Evolutionary conservation across 805 yeast species (phyloP), one percentile per base, ranked within the genome.

Genomic region (Yarrowia sp.): DNA sequence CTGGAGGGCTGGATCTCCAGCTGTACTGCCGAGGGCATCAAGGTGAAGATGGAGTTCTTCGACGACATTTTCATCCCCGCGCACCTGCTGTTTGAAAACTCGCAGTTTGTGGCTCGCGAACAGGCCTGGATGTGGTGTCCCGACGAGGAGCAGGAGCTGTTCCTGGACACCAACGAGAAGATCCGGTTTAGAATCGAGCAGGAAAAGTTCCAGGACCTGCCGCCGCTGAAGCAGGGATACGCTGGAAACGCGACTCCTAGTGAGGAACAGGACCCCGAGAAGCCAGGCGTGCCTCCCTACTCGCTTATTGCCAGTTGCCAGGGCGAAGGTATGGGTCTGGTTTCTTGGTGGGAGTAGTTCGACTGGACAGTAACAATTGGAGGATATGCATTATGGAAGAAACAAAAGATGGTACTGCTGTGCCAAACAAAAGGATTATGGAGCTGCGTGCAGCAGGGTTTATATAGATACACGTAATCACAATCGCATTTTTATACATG

Each of bases 261-360:
- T 66, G 31, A 70, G 27, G 70, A 66, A 55, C 21, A 61, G 58
- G 29, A 62, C 51, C 21, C 55, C 31, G 24, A 62, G 59, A 9
- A 68, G 67, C 18, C 72, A 2, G 47, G 69, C 7, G 64, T 81
- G 12, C 94, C 97, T 10, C 90, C 97, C 14, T 92, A 90, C 75
- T 89, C 90, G 9, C 75, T 93, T 25, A 74, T 89, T 27, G 98
- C 93, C 16, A 88, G 96, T 66, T 91, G 97, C 72, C 97, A 91
- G 72, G 84, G 90, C 3, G 97, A 91, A 69, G 99, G 99, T 44
- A 90, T 91, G 96, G 99, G 99, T 4, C 84, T 96, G 68, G 85
- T 90, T 39, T 83, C 92, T 62, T 94, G 99, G 99, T 93, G 99
- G 99, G 96, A 88, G 69, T 85, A 55, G n/a, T n/a, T n/a, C n/a